Evolutionary conservation across 257 asterid genomes (phyloP).

Genomic region (Solanum rostratum): DNA sequence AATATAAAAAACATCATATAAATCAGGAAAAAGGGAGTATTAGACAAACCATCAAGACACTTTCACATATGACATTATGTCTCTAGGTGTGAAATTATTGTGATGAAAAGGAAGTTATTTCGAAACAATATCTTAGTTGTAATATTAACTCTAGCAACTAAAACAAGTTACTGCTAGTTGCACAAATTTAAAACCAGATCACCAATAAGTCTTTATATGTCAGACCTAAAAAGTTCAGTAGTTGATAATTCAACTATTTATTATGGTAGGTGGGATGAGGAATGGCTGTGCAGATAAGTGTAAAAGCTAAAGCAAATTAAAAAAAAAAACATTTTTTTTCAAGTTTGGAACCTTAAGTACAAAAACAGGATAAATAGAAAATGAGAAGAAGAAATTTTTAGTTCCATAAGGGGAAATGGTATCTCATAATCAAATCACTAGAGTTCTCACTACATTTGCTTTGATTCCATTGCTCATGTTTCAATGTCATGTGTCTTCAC

Average conservation of each 20-base stretch:
- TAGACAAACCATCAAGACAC: neutral
- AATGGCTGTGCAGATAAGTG: neutral
- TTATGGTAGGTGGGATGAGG: slow-evolving; percentile 7
- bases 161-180: neutral
- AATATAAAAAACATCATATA: neutral
- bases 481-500: slow-evolving; percentile 9
- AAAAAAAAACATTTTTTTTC: neutral
- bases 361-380: neutral
- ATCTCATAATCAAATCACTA: slow-evolving; percentile 1
- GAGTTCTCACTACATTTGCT: neutral
- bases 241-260: neutral
- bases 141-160: neutral
- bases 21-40: neutral
- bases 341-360: neutral
- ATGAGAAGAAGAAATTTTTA: neutral
- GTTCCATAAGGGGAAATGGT: slow-evolving; percentile 22
- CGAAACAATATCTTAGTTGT: neutral
- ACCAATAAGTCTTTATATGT: neutral
- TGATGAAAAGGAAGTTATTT: neutral
- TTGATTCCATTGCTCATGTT: slow-evolving; percentile 7
- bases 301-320: neutral
- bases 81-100: neutral
- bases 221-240: neutral
- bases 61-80: neutral
- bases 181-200: neutral